Evolutionary conservation across 768 basidiomycete genomes (phyloP).

Genomic region (Botryobasidium botryosum): DNA sequence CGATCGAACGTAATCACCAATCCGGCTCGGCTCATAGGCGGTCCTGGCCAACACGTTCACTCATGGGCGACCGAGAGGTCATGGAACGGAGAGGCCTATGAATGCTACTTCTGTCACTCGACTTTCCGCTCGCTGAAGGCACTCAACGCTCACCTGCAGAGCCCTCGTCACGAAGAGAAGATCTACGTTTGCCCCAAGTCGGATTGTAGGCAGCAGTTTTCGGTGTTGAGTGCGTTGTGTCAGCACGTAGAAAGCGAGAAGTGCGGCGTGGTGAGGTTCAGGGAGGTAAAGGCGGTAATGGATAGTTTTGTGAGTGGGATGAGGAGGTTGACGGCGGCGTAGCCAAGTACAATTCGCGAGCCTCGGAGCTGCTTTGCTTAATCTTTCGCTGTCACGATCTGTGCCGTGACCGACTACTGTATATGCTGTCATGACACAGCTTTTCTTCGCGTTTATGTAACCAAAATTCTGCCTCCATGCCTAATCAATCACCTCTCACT

Average conservation of each 20-base stretch:
- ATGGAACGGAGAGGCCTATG: conserved; percentile 31
- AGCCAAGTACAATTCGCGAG: too few species aligned
- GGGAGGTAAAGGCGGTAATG: conserved; percentile 25
- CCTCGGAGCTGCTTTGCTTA: too few species aligned
- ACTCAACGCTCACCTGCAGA: conserved; percentile 47
- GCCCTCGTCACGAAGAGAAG: conserved; percentile 38
- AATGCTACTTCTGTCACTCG: conserved; percentile 46
- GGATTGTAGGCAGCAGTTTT: conserved; percentile 29
- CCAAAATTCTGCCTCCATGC: too few species aligned
- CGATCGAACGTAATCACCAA: conserved; percentile 34
- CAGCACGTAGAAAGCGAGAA: conserved; percentile 49
- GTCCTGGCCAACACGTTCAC: conserved; percentile 6
- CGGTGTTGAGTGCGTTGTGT: conserved; percentile 38
- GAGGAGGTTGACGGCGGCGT: too few species aligned
- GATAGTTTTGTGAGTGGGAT: too few species aligned
- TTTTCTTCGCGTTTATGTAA: too few species aligned
- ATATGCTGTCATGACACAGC: too few species aligned
- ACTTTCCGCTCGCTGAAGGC: conserved; percentile 24
- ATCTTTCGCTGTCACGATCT: too few species aligned
- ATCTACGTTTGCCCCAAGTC: conserved; percentile 36
- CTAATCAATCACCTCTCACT: too few species aligned
- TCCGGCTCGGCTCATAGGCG: conserved; percentile 33
- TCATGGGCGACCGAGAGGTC: conserved; percentile 22
- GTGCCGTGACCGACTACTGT: too few species aligned
- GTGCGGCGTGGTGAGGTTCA: conserved; percentile 39